Percentiles rank a stretch among this genome's conserved stretches.
Evolutionary conservation across 257 asterid genomes (phyloP).

Genomic region (Datura wrightii): DNA sequence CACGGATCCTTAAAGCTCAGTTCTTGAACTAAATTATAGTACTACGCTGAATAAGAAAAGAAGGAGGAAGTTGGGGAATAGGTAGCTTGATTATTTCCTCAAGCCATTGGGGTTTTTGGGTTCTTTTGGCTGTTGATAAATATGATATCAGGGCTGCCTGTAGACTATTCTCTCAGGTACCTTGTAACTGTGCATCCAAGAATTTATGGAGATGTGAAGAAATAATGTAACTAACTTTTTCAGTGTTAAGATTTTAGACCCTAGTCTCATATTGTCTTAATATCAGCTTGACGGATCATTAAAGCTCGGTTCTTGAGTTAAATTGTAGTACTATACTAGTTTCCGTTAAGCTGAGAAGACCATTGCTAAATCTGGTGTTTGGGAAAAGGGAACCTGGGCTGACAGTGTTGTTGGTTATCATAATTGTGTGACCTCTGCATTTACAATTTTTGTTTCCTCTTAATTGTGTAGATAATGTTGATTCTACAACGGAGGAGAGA

Average conservation of each 20-base stretch:
- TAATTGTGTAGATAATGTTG: constrained; percentile 59
- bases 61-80: neutral
- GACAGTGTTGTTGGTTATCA: constrained; percentile 25
- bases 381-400: neutral
- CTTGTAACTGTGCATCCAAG: neutral
- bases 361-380: neutral
- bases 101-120: neutral
- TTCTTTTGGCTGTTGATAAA: neutral
- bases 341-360: neutral
- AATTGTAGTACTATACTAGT: constrained; percentile 8
- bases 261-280: neutral
- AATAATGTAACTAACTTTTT: neutral
- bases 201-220: neutral
- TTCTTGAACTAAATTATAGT: neutral
- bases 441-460: constrained; percentile 28
- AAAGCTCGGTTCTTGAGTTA: neutral
- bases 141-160: neutral
- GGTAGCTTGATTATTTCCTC: neutral
- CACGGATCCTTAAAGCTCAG: neutral
- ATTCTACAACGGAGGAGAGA: constrained; percentile 63
- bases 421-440: constrained; percentile 31
- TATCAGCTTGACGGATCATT: neutral
- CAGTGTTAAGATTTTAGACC: neutral
- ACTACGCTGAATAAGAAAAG: neutral
- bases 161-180: neutral